Base-by-base conservation (phyloP, 768 basidiomycete genomes). In the Boletus coccyginus region DNA sequence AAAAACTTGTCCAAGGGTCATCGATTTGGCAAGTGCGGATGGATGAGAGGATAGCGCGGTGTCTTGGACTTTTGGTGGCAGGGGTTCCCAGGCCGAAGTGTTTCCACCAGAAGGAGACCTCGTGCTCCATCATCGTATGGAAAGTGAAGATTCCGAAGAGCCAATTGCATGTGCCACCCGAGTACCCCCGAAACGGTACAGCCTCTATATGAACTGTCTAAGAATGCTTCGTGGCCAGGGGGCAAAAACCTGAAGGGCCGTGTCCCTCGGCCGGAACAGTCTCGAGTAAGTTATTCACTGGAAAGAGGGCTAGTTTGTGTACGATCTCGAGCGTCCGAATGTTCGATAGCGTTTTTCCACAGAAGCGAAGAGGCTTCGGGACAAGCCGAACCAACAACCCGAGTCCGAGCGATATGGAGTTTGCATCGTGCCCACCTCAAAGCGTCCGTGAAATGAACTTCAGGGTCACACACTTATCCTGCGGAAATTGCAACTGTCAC, bases 101-200 rank as follows among this genome's bases (percentile, higher is more conserved):
- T 55, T 51, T 59, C 50, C 47, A 47, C 47, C 29, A 46, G 63
- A 62, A 66, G 57, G 45, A 36, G 36, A 24, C 64, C 61, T 66
- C 61, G 58, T 66, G 66, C 45, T 41, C 53, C 46, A 27, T 42
- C 13, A 27, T 42, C 13, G 49, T 47, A 50, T 42, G 35, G 52
- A 55, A 47, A 50, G 29, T 52, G 52, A 52, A 47, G 62, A 45
- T 50, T 46, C 36, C 54, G 62, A 67, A 58, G 50, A 31, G 43
- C 7, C 24, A 38, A 8, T 27, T 9, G 21, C 39, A 44, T 44
- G 35, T 16, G 24, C 16, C 11, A 48, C 35, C 64, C 64, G 64
- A 57, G 33, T 50, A 39, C 38, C 46, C 32, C 61, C 66, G 64
- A 60, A 42, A 31, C 21, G 48, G 41, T 51, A 27, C 24, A 35